Base-by-base conservation (phyloP, 2,329 filamentous ascomycete genomes). In the Cladosporium sp. region DNA sequence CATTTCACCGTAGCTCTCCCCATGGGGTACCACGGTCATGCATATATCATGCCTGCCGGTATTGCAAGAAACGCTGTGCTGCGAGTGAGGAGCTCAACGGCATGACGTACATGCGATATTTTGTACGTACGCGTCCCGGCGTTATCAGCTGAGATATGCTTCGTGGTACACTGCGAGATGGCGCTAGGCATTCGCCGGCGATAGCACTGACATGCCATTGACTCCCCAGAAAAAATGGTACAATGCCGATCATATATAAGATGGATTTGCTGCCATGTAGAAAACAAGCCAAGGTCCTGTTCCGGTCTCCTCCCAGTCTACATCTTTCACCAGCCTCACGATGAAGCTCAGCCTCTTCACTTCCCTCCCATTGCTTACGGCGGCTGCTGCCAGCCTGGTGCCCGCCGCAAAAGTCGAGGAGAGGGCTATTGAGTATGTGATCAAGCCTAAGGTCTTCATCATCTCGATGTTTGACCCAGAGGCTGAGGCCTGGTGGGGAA, bases 371-470 rank as follows among this genome's bases (percentile, higher is more conserved):
- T 34, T 52, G 14, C 50, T 52, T 15, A 39, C 50, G 19, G 50
- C 36, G 36, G 50, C 37, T 17, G 40, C 50, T 25, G 50, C 50
- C 36, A 52, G 50, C 37, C 17, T 58, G 47, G 47, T 58, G 17
- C 40, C 56, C 4, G 34, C 47, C 5, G 20, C 47, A n/a, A 17
- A 43, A 34, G 38, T 51, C 15, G 17, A 52, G 38, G 17, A 25
- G 28, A 15, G 49, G n/a, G 49, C 56, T 12, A 17, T 58, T 12
- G 56, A 58, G 8, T 51, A 40, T 51, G 47, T 58, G 19, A 60
- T 85, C 58, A 70, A 78, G 22, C 85, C 85, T 9, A 87, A 85
- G 64, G 76, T 87, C 50, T 79, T 87, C 69, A 84, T 87, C 59
- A 76, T 88, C 61, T 84, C 80, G 63, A 84, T 87, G 81, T 85